Evolutionary conservation across 2,329 filamentous ascomycete species (phyloP), one percentile per base, ranked within the genome.

Genomic region (Colletotrichum tropicale): DNA sequence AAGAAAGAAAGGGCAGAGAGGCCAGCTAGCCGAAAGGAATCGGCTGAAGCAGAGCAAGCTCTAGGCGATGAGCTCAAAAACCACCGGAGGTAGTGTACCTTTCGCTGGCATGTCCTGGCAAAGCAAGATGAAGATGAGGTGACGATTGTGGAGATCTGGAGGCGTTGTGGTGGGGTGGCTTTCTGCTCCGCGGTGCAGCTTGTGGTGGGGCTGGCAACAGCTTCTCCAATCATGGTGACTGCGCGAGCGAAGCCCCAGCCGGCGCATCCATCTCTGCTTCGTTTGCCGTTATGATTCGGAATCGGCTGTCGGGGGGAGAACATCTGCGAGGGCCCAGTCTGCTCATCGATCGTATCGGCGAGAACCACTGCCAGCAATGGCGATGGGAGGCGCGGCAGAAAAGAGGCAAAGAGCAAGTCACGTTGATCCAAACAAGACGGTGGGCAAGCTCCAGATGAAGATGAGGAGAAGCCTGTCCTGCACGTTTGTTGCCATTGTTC

Each of bases 101-200:
- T n/a, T 67, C 32, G 43, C 55, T 30, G 62, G 69, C 69, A 71
- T 67, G 43, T 26, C 69, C 73, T 71, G 68, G 72, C 72, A 71
- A 75, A 71, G 72, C 72, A 66, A 72, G 62, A 75, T 72, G 73
- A 75, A 75, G 73, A 75, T 64, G 73, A 75, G 73, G 73, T 72
- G 73, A 75, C 73, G 69, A 75, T 67, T 72, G 69, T 64, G 68
- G 69, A 71, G 69, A 75, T 75, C 62, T 75, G 55, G 73, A 72
- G 73, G 69, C 73, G 62, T 72, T n/a, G 24, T n/a, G 67, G 67
- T 61, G 72, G 72, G 72, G 72, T 74, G 60, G 38, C 36, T 30
- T 56, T 48, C 48, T 71, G 58, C 61, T 66, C 28, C 43, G 24
- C 55, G 24, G 38, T n/a, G 62, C 73, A 55, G 60, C 38, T 36